Conservation (phyloP, 768 basidiomycete genomes). For the Podaxis sp. region DNA sequence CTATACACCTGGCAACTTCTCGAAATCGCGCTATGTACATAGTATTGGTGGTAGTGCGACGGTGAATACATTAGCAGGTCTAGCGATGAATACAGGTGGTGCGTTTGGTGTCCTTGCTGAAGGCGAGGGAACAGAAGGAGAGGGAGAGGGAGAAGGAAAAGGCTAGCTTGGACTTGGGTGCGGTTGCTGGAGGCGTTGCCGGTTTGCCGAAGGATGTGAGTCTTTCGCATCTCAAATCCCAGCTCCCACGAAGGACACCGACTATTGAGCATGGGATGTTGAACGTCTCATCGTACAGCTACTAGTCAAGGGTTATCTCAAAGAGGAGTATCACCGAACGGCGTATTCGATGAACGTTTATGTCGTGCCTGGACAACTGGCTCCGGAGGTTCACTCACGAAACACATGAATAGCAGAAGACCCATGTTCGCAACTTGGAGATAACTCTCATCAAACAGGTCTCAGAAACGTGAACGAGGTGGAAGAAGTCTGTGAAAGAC, state of each 20-base stretch:
- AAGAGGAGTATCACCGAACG: conserved; percentile 54
- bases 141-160: conserved; percentile 46
- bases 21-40: conserved; percentile 52
- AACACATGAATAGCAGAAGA: conserved; percentile 34
- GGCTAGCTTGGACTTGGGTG: conserved; percentile 54
- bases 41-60: conserved; percentile 60
- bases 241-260: neutral
- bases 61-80: conserved; percentile 57
- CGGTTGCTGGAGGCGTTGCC: conserved; percentile 66
- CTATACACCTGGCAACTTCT: conserved; percentile 78
- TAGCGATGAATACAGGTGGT: conserved; percentile 66
- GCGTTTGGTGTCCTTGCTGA: conserved; percentile 45
- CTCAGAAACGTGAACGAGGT: conserved; percentile 24
- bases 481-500: conserved; percentile 16
- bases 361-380: conserved; percentile 44
- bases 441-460: conserved; percentile 40
- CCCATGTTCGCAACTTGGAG: conserved; percentile 38
- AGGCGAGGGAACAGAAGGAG: conserved; percentile 28
- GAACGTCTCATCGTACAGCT: conserved; percentile 77
- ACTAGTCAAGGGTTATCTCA: conserved; percentile 59
- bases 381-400: conserved; percentile 48
- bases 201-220: conserved; percentile 65
- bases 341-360: conserved; percentile 62
- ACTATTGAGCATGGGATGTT: conserved; percentile 52
- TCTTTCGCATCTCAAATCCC: conserved; percentile 17